These are phyloP conservation scores for Phlebopus sp. DNA, from an alignment of 1,284 basidiomycete genomes.

Conservation along the genomic window DNA sequence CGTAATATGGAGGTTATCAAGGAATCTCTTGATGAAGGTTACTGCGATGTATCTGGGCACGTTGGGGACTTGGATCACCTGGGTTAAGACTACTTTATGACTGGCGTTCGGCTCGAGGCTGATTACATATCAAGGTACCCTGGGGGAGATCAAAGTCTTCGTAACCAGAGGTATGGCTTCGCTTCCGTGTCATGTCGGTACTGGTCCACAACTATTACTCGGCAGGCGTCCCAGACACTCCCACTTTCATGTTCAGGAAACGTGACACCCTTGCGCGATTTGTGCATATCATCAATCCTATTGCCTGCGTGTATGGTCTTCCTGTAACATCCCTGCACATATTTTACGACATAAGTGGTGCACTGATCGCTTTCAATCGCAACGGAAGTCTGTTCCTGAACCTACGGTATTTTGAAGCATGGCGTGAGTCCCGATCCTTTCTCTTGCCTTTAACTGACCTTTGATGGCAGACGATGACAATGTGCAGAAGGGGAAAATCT, in stretches of 20 bases:
- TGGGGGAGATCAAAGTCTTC: constrained; percentile 67
- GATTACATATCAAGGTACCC: constrained; percentile 43
- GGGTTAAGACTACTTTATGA: constrained; percentile 40
- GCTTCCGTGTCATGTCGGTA: not conserved
- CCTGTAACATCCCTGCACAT: constrained; percentile 76
- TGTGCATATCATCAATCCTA: constrained; percentile 55
- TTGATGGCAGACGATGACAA: constrained; percentile 61
- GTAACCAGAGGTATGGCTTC: constrained; percentile 56
- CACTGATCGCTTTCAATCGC: constrained; percentile 91
- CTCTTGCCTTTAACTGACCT: not conserved
- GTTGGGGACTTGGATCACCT: constrained; percentile 59
- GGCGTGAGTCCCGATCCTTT: constrained; percentile 61
- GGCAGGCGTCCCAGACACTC: constrained; percentile 52
- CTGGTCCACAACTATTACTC: not conserved
- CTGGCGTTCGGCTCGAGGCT: not conserved
- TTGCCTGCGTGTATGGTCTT: constrained; percentile 62
- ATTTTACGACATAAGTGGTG: constrained; percentile 82
- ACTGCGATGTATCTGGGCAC: constrained; percentile 78
- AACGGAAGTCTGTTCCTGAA: constrained; percentile 90
- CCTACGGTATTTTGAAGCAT: constrained; percentile 80
- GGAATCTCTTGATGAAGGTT: constrained; percentile 75
- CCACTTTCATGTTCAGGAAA: constrained; percentile 50
- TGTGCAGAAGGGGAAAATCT: constrained; percentile 54
- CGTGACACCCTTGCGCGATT: constrained; percentile 65
- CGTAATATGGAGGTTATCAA: constrained; percentile 71